phyloP scores from a whole-genome alignment of 306 rosid species.

The Neltuma alba region DNA sequence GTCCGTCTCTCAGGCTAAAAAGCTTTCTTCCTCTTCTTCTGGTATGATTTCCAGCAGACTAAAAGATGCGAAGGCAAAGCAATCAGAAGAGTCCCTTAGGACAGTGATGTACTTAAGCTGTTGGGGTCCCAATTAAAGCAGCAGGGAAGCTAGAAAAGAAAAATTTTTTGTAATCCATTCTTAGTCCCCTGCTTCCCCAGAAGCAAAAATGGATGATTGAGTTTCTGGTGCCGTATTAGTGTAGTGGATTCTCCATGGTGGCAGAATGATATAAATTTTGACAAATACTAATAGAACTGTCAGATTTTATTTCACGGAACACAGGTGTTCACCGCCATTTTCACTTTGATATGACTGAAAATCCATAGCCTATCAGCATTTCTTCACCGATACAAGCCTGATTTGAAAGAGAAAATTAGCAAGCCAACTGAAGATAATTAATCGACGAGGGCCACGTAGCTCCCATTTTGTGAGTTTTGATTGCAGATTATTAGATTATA shows the following conservation, averaged over 20 bases:
- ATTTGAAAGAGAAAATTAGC: background rate
- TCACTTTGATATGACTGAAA: background rate
- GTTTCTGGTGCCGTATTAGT: background rate
- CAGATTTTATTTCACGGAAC: background rate
- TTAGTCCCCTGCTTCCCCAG: background rate
- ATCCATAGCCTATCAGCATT: background rate
- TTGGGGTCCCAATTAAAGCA: slow-evolving; percentile 43
- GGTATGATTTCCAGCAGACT: slow-evolving; percentile 32
- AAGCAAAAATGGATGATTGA: background rate
- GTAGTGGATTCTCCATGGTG: background rate
- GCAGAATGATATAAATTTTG: slow-evolving; percentile 23
- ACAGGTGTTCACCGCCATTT: background rate
- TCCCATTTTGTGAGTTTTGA: background rate
- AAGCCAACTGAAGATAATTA: background rate
- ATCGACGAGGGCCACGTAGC: background rate
- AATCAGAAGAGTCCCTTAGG: slow-evolving; percentile 62
- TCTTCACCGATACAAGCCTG: background rate
- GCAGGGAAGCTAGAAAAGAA: background rate
- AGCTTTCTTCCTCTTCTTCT: slow-evolving; percentile 47
- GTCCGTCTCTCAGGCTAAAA: slow-evolving; percentile 39
- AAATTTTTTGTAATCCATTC: background rate
- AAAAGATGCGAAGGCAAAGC: slow-evolving; percentile 44
- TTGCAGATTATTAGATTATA: background rate
- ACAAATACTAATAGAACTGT: background rate
- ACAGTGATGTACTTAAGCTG: slow-evolving; percentile 70